These are phyloP conservation scores for Aureobasidium sp. DNA, from an alignment of 2,329 filamentous ascomycete genomes.

Conservation along the genomic window DNA sequence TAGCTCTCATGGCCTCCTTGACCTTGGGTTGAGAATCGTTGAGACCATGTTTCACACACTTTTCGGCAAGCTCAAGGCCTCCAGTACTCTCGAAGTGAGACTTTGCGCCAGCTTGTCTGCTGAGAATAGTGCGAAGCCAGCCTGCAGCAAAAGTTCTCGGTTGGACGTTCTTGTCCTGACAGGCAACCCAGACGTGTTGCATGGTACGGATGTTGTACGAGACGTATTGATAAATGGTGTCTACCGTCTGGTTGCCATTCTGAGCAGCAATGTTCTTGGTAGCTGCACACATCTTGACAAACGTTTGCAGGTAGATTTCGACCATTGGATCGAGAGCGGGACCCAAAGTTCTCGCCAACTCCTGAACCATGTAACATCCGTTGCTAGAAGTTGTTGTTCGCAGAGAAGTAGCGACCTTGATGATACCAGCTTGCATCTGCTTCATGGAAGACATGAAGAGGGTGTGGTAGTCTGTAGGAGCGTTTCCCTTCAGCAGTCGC, in stretches of 20 bases:
- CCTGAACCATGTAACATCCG: constrained; percentile 74
- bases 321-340: constrained; percentile 78
- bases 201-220: constrained; percentile 73
- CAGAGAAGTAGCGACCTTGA: constrained; percentile 75
- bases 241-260: constrained; percentile 71
- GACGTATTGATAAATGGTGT: constrained; percentile 67
- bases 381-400: constrained; percentile 86
- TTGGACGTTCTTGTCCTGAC: constrained; percentile 88
- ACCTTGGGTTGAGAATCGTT: constrained; percentile 83
- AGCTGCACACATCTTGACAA: constrained; percentile 79
- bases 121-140: constrained; percentile 78
- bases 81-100: constrained; percentile 74
- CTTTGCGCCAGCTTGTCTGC: constrained; percentile 69
- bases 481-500: constrained; percentile 74
- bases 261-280: constrained; percentile 92
- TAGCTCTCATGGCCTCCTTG: constrained; percentile 72
- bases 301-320: constrained; percentile 77
- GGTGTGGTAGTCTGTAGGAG: constrained; percentile 63
- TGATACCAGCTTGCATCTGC: constrained; percentile 70
- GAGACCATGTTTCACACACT: constrained; percentile 83
- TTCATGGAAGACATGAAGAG: constrained; percentile 64
- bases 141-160: constrained; percentile 67
- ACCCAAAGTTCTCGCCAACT: constrained; percentile 67
- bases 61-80: constrained; percentile 74
- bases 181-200: constrained; percentile 74